Evolutionary conservation across 2,329 filamentous ascomycete species (phyloP).

Genomic region (Scytalidium sp.): DNA sequence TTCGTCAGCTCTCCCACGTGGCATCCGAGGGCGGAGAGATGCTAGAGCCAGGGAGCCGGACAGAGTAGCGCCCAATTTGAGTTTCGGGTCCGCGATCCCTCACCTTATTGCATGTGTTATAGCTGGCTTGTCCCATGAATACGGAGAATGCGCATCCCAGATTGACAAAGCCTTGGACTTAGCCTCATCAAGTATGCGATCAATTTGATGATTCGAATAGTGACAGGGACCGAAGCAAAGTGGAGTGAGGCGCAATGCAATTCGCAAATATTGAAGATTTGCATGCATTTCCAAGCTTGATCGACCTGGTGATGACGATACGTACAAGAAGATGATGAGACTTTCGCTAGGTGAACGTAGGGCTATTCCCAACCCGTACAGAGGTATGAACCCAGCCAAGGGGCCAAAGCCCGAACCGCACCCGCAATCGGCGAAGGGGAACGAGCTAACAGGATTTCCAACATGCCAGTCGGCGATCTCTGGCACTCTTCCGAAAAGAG

Average conservation of each 20-base stretch:
- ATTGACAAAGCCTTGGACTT: neutral
- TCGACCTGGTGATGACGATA: no score
- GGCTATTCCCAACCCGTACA: no score
- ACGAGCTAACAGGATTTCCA: neutral
- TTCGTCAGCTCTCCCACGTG: no score
- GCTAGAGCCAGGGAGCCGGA: neutral
- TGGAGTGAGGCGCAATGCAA: no score
- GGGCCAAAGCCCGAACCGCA: neutral
- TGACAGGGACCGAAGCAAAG: neutral
- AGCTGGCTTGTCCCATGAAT: no score
- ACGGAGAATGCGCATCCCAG: neutral
- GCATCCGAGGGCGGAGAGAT: neutral
- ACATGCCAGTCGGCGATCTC: neutral
- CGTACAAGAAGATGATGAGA: no score
- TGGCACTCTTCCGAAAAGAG: neutral
- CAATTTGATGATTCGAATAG: neutral
- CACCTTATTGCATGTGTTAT: neutral
- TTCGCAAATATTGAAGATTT: no score
- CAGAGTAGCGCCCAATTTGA: neutral
- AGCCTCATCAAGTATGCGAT: neutral
- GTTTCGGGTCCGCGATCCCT: neutral
- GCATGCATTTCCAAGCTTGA: no score
- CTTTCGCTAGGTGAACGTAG: no score
- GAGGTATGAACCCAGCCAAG: neutral
- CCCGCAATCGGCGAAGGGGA: neutral